Evolutionary conservation across 2,329 filamentous ascomycete species (phyloP), one percentile per base, ranked within the genome.

Genomic region (Plectosphaerella sp.): DNA sequence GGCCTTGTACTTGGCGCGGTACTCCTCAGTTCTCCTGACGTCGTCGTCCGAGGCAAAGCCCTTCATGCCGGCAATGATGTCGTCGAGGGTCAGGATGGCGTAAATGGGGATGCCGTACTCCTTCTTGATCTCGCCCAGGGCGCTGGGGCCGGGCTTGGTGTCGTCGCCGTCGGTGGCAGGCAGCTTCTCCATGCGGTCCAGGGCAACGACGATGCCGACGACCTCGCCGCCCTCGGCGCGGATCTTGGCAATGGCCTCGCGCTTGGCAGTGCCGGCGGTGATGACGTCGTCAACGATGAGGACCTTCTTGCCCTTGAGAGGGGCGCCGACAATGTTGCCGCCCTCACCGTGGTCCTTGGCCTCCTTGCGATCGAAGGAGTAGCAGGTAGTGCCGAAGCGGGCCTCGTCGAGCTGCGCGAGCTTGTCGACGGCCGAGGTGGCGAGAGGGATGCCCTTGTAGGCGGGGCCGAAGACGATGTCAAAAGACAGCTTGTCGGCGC

Each of bases 271-370:
- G 25, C 94, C 94, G 1, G 91, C 93, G 1, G 92, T 97, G 64
- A 97, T 93, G 52, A 99, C 93, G 72, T 97, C 94, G 75, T 99
- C 94, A 41, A 99, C 87, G 61, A 99, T 89, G 35, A 99, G 78
- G 15, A 97, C 84, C 55, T 81, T 83, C 80, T 94, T 92, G 50
- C 89, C 92, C 72, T 88, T 88, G 49, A 97, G 76, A 7, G 87
- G 80, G 28, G 91, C 89, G 11, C 94, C 94, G 14, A 97, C 92
- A 63, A 97, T 96, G 67, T 83, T 88, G 45, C 94, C 93, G 35
- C 93, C 93, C 72, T 99, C 94, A 45, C 94, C 93, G 69, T 97
- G 93, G 64, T 91, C 89, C 77, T 97, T 97, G 63, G 87, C 89
- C 74, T 97, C 94, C 74, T 97, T 97, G 64, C 94, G 84, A 73